Percentiles rank a stretch among this genome's conserved stretches.
phyloP scores from a whole-genome alignment of 2,329 filamentous ascomycete species.

The Trichoderma sp. region DNA sequence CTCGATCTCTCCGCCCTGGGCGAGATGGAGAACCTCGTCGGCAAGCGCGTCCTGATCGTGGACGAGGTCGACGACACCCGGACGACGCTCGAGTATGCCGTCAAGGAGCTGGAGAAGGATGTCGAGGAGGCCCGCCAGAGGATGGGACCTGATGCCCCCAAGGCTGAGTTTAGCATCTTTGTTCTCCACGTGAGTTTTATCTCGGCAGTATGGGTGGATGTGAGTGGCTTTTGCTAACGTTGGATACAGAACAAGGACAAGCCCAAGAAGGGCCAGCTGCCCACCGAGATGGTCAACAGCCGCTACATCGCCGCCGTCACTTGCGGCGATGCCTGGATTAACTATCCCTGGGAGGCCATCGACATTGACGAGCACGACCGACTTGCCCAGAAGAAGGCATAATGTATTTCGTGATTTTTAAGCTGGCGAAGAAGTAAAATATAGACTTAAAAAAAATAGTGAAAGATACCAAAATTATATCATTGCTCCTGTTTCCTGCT shows the following conservation, averaged over 20 bases:
- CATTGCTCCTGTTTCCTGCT: neutral
- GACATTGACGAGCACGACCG: constrained; percentile 93
- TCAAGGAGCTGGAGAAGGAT: constrained; percentile 92
- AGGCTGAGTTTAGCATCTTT: constrained; percentile 91
- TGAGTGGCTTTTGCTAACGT: neutral
- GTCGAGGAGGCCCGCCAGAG: constrained; percentile 78
- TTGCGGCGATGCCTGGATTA: constrained; percentile 95
- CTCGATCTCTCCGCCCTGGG: constrained; percentile 82
- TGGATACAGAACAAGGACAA: constrained; percentile 87
- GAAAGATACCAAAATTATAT: constrained; percentile 21
- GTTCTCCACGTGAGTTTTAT: constrained; percentile 75
- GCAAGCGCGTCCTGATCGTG: constrained; percentile 89
- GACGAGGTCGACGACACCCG: constrained; percentile 96
- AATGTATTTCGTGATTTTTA: neutral
- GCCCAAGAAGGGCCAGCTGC: constrained; percentile 85
- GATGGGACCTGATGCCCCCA: constrained; percentile 64
- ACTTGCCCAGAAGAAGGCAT: constrained; percentile 55
- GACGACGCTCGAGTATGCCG: constrained; percentile 91
- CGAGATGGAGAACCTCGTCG: constrained; percentile 85
- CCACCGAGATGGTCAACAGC: constrained; percentile 73
- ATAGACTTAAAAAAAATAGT: constrained; percentile 6
- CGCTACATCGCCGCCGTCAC: constrained; percentile 86
- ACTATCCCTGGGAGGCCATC: constrained; percentile 96
- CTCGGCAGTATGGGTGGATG: neutral
- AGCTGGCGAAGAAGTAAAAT: constrained; percentile 16